Evolutionary conservation across 2,329 filamentous ascomycete genomes (phyloP), one percentile per base, ranked within the genome.

Genomic region (Pestalotiopsis fici): DNA sequence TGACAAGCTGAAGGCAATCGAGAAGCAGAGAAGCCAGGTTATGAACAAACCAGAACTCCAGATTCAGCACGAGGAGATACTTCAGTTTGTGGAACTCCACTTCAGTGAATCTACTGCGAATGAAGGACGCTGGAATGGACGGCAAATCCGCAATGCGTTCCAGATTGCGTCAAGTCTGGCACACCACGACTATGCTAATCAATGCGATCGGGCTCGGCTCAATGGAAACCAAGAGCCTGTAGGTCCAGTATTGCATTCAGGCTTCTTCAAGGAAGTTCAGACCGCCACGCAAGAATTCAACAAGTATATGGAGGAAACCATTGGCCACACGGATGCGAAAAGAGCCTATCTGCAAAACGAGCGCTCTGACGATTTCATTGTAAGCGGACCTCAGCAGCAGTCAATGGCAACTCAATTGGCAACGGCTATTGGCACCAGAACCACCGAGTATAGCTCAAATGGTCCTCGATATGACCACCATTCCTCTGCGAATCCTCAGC

Each of bases 281-380:
- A 76, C 81, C 78, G 81, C 80, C 67, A 82, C 80, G 2, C 76
- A 79, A 73, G 80, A 78, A 69, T 82, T 82, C 67, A 79, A 82
- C 23, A 71, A 74, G 35, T 79, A 82, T 60, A 82, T 82, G 80
- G 78, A 77, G 74, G 79, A 80, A 6, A 35, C 31, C 11, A 5
- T 35, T 11, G 31, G 31, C 31, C 5, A 6, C 5, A 35, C 31
- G 31, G 31, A 35, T 35, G 31, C 31, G 31, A 35, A 35, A 9
- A 35, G 31, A 35, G 31, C 31, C 31, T 9, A 6, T 35, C 5
- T 6, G 11, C 31, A 9, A 35, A 35, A 9, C 31, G 31, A 35
- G 31, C 31, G 31, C 31, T 9, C 5, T 6, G 31, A 35, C 11
- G 31, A 35, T 9, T 35, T 35, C 31, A 35, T 35, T 35, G 31